These are phyloP conservation scores for Candida dajiaensis DNA, from an alignment of 805 yeast species.

Conservation along the genomic window DNA sequence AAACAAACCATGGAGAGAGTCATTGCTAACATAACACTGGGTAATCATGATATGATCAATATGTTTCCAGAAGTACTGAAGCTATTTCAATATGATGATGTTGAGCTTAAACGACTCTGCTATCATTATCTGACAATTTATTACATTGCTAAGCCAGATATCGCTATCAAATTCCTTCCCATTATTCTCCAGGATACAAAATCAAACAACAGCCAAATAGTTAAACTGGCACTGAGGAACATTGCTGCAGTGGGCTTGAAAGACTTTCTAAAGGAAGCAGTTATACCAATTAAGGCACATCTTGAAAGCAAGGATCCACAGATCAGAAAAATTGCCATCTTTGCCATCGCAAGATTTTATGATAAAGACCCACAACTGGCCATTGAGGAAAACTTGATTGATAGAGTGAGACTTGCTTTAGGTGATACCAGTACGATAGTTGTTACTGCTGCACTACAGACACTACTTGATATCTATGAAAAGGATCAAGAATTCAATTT, in stretches of 20 bases:
- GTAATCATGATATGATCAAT: slow-evolving; percentile 67
- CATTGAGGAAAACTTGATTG: slow-evolving; percentile 37
- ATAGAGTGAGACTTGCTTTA: slow-evolving; percentile 43
- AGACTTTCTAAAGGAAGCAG: slow-evolving; percentile 43
- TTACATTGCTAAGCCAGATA: slow-evolving; percentile 51
- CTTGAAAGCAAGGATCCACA: slow-evolving; percentile 47
- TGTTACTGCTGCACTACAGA: slow-evolving; percentile 66
- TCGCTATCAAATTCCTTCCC: slow-evolving; percentile 50
- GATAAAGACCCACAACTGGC: slow-evolving; percentile 46
- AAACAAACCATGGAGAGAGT: slow-evolving; percentile 60
- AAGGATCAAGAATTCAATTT: slow-evolving; percentile 42
- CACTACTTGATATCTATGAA: slow-evolving; percentile 61
- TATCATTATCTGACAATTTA: slow-evolving; percentile 60
- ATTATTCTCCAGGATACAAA: slow-evolving; percentile 47
- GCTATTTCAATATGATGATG: slow-evolving; percentile 51
- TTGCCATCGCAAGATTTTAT: slow-evolving; percentile 61
- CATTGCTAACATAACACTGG: slow-evolving; percentile 78
- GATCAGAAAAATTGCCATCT: slow-evolving; percentile 66
- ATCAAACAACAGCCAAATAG: slow-evolving; percentile 40
- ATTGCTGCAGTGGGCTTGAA: slow-evolving; percentile 52
- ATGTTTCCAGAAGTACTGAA: slow-evolving; percentile 58
- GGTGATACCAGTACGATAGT: slow-evolving; percentile 55
- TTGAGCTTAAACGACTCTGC: slow-evolving; percentile 67
- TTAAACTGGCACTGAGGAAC: slow-evolving; percentile 61
- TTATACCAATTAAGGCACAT: slow-evolving; percentile 29